phyloP scores from a whole-genome alignment of 495 filamentous ascomycete genomes.

The Penicillium flavigenum region DNA sequence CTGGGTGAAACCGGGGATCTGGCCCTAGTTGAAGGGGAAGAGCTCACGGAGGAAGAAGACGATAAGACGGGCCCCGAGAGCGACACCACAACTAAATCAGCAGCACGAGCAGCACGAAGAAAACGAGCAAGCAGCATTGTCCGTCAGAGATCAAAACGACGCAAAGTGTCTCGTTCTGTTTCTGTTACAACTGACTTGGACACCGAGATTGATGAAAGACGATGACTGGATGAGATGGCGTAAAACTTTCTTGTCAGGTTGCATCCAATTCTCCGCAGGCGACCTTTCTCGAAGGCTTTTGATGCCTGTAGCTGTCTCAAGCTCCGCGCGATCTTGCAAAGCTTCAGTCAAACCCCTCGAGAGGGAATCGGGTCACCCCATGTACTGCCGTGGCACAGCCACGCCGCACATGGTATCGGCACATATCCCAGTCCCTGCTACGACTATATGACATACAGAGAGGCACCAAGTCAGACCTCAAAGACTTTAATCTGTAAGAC shows the following conservation, averaged over 20 bases:
- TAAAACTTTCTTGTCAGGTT: background rate
- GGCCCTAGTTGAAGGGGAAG: conserved; percentile 67
- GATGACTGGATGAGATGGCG: conserved; percentile 2
- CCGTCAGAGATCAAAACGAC: conserved; percentile 30
- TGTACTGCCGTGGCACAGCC: conserved; percentile 11
- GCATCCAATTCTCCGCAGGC: background rate
- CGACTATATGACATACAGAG: background rate
- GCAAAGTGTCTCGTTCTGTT: conserved; percentile 20
- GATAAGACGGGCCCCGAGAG: conserved; percentile 8
- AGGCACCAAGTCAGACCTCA: background rate
- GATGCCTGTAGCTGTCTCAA: background rate
- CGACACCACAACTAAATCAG: conserved; percentile 9
- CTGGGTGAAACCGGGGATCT: conserved; percentile 73
- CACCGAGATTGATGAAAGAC: conserved; percentile 25
- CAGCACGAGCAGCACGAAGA: conserved; percentile 9
- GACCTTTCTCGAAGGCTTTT: conserved; percentile 2
- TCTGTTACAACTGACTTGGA: conserved; percentile 30
- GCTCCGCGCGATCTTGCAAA: background rate
- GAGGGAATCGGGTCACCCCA: conserved; percentile 17
- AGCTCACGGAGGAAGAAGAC: conserved; percentile 29
- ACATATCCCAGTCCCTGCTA: background rate
- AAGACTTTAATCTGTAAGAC: background rate
- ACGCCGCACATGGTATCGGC: conserved; percentile 11
- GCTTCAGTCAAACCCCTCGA: background rate
- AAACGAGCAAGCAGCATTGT: conserved; percentile 12